Conservation (phyloP, 1,139 yeast species). For the Blastobotrys capitulatus region DNA sequence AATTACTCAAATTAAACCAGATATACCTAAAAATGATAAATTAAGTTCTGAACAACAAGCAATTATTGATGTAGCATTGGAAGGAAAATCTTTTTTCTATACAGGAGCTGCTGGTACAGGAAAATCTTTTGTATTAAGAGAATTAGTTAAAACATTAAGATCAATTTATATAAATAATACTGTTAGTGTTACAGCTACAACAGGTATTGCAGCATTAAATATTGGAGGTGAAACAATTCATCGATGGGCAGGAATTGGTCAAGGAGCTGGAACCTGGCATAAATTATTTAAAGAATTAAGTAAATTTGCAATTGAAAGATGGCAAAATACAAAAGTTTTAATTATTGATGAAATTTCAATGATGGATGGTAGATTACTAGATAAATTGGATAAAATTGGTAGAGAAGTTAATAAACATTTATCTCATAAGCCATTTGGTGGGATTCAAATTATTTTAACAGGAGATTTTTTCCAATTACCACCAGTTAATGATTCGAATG, state of each 20-base stretch:
- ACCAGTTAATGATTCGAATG: constrained; percentile 51
- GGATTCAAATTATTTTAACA: constrained; percentile 68
- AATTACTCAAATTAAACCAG: too few species aligned
- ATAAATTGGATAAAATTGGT: constrained; percentile 60
- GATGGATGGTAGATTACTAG: constrained; percentile 65
- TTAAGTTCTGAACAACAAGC: constrained; percentile 32
- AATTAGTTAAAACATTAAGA: constrained; percentile 44
- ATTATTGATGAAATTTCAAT: constrained; percentile 80
- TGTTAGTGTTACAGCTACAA: constrained; percentile 75
- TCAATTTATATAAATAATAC: constrained; percentile 25
- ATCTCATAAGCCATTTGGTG: constrained; percentile 51
- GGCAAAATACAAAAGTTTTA: constrained; percentile 56
- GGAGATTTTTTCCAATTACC: constrained; percentile 89
- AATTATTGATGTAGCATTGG: constrained; percentile 13
- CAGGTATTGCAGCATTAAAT: constrained; percentile 73
- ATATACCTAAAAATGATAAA: too few species aligned
- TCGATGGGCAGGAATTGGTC: constrained; percentile 71
- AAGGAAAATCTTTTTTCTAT: constrained; percentile 43
- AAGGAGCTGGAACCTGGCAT: constrained; percentile 41
- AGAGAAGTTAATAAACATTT: constrained; percentile 33
- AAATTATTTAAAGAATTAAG: not conserved
- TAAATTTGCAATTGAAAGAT: constrained; percentile 26
- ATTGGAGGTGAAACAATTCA: constrained; percentile 82
- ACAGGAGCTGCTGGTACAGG: constrained; percentile 99
- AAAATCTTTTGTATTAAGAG: constrained; percentile 67